Conservation (phyloP, 257 asterid genomes). For the Solanum pimpinellifolium region DNA sequence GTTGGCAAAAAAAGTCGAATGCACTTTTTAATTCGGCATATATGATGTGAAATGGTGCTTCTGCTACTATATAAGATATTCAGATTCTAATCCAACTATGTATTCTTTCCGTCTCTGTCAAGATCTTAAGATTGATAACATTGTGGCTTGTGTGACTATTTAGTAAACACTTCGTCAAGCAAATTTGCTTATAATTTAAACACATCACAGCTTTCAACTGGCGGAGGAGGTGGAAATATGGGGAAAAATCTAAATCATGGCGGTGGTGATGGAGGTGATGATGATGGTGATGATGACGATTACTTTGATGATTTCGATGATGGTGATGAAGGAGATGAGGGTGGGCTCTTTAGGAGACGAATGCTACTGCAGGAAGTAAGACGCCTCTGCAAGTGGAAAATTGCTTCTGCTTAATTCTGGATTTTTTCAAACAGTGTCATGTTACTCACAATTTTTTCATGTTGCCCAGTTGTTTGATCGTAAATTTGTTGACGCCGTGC, state of each 20-base stretch:
- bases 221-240: slow-evolving; percentile 87
- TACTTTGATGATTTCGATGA: slow-evolving; percentile 95
- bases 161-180: not conserved
- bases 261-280: slow-evolving; percentile 99
- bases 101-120: not conserved
- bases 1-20: not conserved
- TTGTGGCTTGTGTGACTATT: not conserved
- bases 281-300: slow-evolving; percentile 97
- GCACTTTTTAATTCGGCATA: not conserved
- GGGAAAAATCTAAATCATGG: slow-evolving; percentile 85
- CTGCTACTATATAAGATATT: not conserved
- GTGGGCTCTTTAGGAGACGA: slow-evolving; percentile 86
- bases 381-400: not conserved
- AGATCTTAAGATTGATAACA: not conserved
- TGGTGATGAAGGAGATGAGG: slow-evolving; percentile 95
- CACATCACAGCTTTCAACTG: slow-evolving; percentile 57
- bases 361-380: slow-evolving; percentile 75
- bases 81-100: not conserved
- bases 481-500: slow-evolving; percentile 86
- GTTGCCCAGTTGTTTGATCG: slow-evolving; percentile 64
- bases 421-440: not conserved
- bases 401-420: not conserved
- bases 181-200: not conserved
- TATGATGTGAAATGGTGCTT: not conserved
- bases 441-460: slow-evolving; percentile 1